Base-by-base conservation (phyloP, 2,329 filamentous ascomycete species). In the Alternaria novae-zelandiae region DNA sequence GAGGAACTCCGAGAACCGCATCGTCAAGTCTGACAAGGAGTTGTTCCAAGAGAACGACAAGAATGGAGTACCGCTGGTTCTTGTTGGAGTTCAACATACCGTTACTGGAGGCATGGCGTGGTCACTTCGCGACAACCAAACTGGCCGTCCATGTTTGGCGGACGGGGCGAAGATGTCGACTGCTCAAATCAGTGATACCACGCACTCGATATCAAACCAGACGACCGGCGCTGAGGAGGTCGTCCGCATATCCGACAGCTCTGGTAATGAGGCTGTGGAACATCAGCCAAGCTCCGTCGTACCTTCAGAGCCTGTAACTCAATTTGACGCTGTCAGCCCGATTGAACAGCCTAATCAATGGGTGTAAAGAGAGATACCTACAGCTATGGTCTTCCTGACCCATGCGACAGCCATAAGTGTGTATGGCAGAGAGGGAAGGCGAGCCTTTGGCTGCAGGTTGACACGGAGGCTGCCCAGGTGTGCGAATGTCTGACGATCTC, bases 191-290 rank as follows among this genome's bases (percentile, higher is more conserved):
- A n/a, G 32, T n/a, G 32, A 36, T 5, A n/a, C 15, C 32, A 36
- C 15, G 7, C 15, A 4, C 15, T 36, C 32, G 32, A n/a, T 3
- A 5, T 36, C 32, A n/a, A 15, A 36, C n/a, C 7, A 36, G 32
- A n/a, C 15, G 15, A 36, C 8, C 15, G 2, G 32, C 32, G 0
- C 32, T n/a, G 32, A 36, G 32, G 1, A 36, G 0, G 0, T n/a
- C 32, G 32, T 0, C 7, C 32, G 15, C 32, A 36, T 3, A 5
- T 36, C 15, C 32, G 4, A n/a, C 0, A 36, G 32, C 32, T 36
- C 15, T 0, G 32, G 32, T 36, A 36, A 36, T n/a, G 32, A 36
- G 32, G 32, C 32, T 36, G 32, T 3, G 15, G 15, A 36, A 36
- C 32, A 36, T n/a, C 32, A 36, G 15, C 32, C 32, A 36, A n/a